These are phyloP conservation scores for Solanum hybrid DNA, from an alignment of 305 asterid genomes.

Conservation along the genomic window DNA sequence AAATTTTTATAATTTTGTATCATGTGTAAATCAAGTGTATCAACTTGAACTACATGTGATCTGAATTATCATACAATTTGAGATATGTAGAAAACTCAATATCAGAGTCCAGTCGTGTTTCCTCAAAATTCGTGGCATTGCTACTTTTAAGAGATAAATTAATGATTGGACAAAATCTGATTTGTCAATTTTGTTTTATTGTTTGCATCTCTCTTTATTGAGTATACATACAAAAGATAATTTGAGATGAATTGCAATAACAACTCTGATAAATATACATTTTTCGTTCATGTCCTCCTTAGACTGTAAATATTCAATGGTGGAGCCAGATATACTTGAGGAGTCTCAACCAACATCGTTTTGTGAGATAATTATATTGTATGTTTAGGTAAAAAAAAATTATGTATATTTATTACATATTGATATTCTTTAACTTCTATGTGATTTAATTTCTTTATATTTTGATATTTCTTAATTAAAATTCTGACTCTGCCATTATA, in stretches of 20 bases:
- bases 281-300: neutral
- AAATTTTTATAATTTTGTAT: no score
- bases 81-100: neutral
- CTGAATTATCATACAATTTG: neutral
- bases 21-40: no score
- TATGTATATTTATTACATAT: no score
- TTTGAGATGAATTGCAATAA: neutral
- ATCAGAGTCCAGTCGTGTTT: neutral
- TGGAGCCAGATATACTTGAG: neutral
- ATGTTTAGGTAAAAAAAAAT: no score
- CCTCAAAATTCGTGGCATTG: neutral
- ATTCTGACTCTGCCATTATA: neutral
- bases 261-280: no score
- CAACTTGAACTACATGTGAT: no score
- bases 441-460: no score
- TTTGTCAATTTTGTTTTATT: neutral
- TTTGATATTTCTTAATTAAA: no score
- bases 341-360: no score
- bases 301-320: neutral
- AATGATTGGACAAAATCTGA: neutral
- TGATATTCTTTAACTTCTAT: no score
- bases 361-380: no score
- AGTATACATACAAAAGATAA: neutral
- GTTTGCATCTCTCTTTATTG: neutral
- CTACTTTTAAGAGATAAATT: neutral